Conservation (phyloP, 805 yeast genomes). For the Saturnispora galanensis region DNA sequence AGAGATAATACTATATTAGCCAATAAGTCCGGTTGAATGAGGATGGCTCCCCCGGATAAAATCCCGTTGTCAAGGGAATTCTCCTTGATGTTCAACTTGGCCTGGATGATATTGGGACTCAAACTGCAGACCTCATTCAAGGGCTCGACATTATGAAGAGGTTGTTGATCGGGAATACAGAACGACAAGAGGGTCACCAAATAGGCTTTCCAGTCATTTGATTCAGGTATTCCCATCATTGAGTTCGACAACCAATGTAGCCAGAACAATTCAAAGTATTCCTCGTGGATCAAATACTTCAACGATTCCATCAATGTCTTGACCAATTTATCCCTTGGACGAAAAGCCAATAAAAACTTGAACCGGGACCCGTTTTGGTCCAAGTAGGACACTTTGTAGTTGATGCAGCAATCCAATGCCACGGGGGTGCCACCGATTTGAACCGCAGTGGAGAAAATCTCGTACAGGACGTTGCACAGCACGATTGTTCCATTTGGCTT, state of each 20-base stretch:
- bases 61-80: not conserved
- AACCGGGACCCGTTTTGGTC: slow-evolving; percentile 18
- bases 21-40: slow-evolving; percentile 33
- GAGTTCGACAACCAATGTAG: slow-evolving; percentile 52
- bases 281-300: slow-evolving; percentile 46
- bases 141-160: slow-evolving; percentile 13
- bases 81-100: slow-evolving; percentile 12
- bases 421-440: slow-evolving; percentile 18
- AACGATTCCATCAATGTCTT: slow-evolving; percentile 38
- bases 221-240: slow-evolving; percentile 28
- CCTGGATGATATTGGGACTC: slow-evolving; percentile 17
- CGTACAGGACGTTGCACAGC: slow-evolving; percentile 50
- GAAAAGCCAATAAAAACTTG: slow-evolving; percentile 29
- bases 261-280: slow-evolving; percentile 48
- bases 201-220: slow-evolving; percentile 54
- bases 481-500: slow-evolving; percentile 27
- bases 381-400: slow-evolving; percentile 19
- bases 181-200: slow-evolving; percentile 41
- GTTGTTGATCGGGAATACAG: slow-evolving; percentile 35
- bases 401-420: slow-evolving; percentile 17
- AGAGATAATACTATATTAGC: slow-evolving; percentile 59
- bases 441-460: slow-evolving; percentile 31
- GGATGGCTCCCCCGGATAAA: slow-evolving; percentile 1
- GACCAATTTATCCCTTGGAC: slow-evolving; percentile 38
- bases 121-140: slow-evolving; percentile 21